phyloP scores from a whole-genome alignment of 768 basidiomycete genomes.

The Kwoniella europaea region DNA sequence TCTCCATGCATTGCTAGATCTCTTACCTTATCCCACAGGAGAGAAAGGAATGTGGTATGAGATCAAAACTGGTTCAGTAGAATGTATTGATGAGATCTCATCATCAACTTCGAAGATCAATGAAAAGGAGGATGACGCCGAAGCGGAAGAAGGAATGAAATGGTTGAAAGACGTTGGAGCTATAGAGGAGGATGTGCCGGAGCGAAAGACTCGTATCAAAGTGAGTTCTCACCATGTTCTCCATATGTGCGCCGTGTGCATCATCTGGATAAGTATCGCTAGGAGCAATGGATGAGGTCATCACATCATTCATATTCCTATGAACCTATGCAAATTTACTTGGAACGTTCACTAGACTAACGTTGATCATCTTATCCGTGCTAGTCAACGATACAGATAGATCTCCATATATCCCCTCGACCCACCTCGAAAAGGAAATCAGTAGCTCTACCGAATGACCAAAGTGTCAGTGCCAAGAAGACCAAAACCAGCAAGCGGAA shows the following conservation, averaged over 20 bases:
- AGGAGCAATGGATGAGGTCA: too few species aligned
- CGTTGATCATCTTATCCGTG: background rate
- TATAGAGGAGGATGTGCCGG: slow-evolving; percentile 40
- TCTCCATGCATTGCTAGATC: slow-evolving; percentile 55
- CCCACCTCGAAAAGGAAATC: slow-evolving; percentile 8
- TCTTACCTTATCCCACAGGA: slow-evolving; percentile 54
- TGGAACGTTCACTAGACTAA: background rate
- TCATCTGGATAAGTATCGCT: too few species aligned
- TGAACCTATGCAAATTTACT: background rate
- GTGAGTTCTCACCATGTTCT: slow-evolving; percentile 25
- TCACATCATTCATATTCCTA: too few species aligned
- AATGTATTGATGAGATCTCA: slow-evolving; percentile 53
- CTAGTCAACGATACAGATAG: slow-evolving; percentile 36
- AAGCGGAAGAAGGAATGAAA: slow-evolving; percentile 11
- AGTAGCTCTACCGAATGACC: background rate
- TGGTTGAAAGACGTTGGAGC: slow-evolving; percentile 34
- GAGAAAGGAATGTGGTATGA: slow-evolving; percentile 54
- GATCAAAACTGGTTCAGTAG: slow-evolving; percentile 51
- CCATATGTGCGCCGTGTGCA: too few species aligned
- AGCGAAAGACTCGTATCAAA: slow-evolving; percentile 31
- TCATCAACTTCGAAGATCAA: background rate
- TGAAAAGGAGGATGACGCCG: slow-evolving; percentile 13
- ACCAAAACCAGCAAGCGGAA: slow-evolving; percentile 19
- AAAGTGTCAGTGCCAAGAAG: background rate
- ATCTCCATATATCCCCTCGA: slow-evolving; percentile 30